Base-by-base conservation (phyloP, 176 grass and related monocot species). In the Oryza meridionalis region DNA sequence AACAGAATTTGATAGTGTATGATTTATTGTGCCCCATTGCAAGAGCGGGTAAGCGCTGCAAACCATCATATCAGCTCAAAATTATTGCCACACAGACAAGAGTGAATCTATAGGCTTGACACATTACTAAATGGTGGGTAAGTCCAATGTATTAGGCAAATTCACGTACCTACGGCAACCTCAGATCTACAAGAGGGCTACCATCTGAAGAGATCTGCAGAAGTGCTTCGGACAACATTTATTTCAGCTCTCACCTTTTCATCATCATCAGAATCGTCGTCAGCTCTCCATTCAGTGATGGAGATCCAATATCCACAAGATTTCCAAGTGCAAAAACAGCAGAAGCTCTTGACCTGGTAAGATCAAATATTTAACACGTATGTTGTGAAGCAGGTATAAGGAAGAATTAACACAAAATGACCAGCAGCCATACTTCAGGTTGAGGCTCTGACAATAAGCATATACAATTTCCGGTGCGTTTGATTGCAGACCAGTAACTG, bases 271-370 rank as follows among this genome's bases (percentile, higher is more conserved):
- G 87, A 88, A 81, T 99, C 89, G 0, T 96, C 88, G 72, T 93
- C 84, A 68, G 58, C 76, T 58, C n/a, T n/a, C 84, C 90, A 83
- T 84, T 91, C 86, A 75, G 63, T 77, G 95, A 85, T 62, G 76
- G 63, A 61, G 80, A 92, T 80, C 86, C 92, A 73, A 88, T 84
- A 90, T 96, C 93, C 72, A 99, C 69, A 35, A 99, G 85, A 55
- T 88, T 99, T 31, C 96, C 96, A 81, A 99, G 91, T 61, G 96
- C 91, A 92, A 92, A 99, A 90, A 83, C 93, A 82, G 93, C 96
- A 81, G 96, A 88, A 82, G 93, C 93, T 94, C 96, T n/a, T 96
- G 37, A 99, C 96, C 96, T 99, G 87, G 72, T 51, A 90, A 87
- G 44, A 90, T 29, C 70, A 81, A 77, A 87, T 24, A 89, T 82